A percentile compares a stretch with the other conserved stretches of the same genome.
Evolutionary conservation across 1,284 basidiomycete species (phyloP).

Genomic region (Tilletia caries): DNA sequence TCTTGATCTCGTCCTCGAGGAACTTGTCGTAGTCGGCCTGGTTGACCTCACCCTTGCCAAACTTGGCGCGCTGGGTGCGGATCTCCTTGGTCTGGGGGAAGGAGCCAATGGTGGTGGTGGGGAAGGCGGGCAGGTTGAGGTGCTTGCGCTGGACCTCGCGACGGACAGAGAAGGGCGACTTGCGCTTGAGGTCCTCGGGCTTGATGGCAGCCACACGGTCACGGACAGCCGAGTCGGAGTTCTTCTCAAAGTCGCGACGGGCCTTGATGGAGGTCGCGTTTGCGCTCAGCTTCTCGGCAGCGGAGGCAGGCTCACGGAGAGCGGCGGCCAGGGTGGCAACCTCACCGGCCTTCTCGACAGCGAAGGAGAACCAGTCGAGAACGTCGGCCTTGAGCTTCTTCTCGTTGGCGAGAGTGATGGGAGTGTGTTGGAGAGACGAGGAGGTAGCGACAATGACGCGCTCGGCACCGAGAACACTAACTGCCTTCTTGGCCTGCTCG

Average conservation of each 20-base stretch:
- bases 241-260: constrained; percentile 92
- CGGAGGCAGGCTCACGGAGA: constrained; percentile 39
- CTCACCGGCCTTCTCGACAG: constrained; percentile 91
- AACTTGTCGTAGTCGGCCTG: constrained; percentile 90
- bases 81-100: constrained; percentile 99
- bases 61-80: constrained; percentile 49
- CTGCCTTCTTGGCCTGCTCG: constrained; percentile 77
- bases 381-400: constrained; percentile 85
- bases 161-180: constrained; percentile 83
- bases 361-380: constrained; percentile 98
- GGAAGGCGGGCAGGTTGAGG: constrained; percentile 91
- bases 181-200: constrained; percentile 80
- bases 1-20: constrained; percentile 96
- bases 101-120: constrained; percentile 96
- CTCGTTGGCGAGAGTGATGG: constrained; percentile 90
- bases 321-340: constrained; percentile 74
- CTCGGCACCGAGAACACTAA: constrained; percentile 41
- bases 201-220: constrained; percentile 92
- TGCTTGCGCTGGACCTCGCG: constrained; percentile 84
- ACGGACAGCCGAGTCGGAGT: constrained; percentile 90
- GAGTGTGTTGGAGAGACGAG: constrained; percentile 96
- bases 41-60: constrained; percentile 87
- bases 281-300: constrained; percentile 35
- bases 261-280: constrained; percentile 90
- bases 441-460: constrained; percentile 93